Evolutionary conservation across 306 rosid species (phyloP).

Genomic region (Cercis canadensis): DNA sequence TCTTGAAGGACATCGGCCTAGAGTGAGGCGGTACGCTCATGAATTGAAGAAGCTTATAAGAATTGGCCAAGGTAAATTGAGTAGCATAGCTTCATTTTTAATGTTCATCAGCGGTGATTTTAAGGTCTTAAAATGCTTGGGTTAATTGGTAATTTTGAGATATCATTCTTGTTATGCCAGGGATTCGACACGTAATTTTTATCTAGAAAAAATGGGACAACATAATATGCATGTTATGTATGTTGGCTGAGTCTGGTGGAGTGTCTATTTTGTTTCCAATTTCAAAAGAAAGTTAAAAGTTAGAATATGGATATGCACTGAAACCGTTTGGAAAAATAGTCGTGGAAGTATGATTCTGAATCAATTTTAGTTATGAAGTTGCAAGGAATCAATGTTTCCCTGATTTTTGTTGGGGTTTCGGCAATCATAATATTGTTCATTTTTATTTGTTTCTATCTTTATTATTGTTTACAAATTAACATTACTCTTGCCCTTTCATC

Average conservation of each 20-base stretch:
- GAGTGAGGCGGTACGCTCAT: slow-evolving; percentile 80
- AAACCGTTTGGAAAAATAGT: not conserved
- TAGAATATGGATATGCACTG: slow-evolving; percentile 13
- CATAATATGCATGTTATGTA: slow-evolving; percentile 1
- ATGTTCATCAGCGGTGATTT: slow-evolving; percentile 5
- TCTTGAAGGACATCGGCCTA: slow-evolving; percentile 74
- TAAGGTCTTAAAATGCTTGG: slow-evolving; percentile 17
- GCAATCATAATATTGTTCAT: slow-evolving; percentile 1
- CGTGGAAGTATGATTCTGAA: slow-evolving; percentile 25
- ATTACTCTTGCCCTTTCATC: slow-evolving; percentile 15
- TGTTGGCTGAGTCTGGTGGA: slow-evolving; percentile 24
- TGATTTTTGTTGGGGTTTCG: slow-evolving; percentile 9
- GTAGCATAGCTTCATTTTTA: slow-evolving; percentile 11
- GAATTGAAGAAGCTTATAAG: slow-evolving; percentile 74
- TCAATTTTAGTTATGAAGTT: slow-evolving; percentile 22
- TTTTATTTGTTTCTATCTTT: not conserved
- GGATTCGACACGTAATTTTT: slow-evolving; percentile 1
- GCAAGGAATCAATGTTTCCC: slow-evolving; percentile 27
- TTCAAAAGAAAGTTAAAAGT: not conserved
- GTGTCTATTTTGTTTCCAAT: slow-evolving; percentile 11
- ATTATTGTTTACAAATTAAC: not conserved
- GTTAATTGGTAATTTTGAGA: slow-evolving; percentile 1
- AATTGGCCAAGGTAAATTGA: slow-evolving; percentile 87
- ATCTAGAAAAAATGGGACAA: not conserved
- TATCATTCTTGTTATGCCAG: not conserved